Conservation (phyloP, 176 grass and related monocot genomes). For the Ensete ventricosum region DNA sequence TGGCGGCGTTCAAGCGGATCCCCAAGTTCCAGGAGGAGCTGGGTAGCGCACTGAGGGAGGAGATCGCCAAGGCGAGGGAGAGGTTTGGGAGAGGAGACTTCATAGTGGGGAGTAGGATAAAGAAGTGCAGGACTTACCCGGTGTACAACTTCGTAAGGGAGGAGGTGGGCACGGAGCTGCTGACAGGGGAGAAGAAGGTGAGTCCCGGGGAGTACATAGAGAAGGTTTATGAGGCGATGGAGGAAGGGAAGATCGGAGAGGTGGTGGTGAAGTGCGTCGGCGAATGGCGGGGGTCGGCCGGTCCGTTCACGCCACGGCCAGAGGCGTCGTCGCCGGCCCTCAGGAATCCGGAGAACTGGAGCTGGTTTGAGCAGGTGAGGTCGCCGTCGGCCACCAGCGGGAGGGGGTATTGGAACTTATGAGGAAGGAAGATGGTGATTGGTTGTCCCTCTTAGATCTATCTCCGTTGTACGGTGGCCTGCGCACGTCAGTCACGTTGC, state of each 20-base stretch:
- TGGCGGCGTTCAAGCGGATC: conserved; percentile 7
- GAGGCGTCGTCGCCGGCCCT: background rate
- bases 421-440: background rate
- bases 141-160: conserved; percentile 8
- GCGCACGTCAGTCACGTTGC: too few relatives aligned
- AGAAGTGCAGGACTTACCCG: conserved; percentile 13
- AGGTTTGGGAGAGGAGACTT: background rate
- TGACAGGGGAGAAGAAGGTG: conserved; percentile 9
- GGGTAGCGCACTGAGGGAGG: background rate
- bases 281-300: background rate
- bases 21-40: conserved; percentile 13
- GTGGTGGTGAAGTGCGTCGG: conserved; percentile 4
- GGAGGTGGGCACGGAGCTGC: conserved; percentile 14
- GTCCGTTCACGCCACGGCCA: conserved; percentile 11
- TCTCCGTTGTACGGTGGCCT: too few relatives aligned
- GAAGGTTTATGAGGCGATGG: conserved; percentile 13
- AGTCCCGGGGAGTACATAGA: conserved; percentile 15
- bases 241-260: conserved; percentile 3
- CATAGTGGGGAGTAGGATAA: conserved; percentile 5
- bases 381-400: conserved; percentile 17
- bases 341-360: conserved; percentile 9
- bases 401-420: conserved; percentile 9
- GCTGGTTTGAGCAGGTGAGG: conserved; percentile 3
- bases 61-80: conserved; percentile 6
- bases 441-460: too few relatives aligned